phyloP scores from a whole-genome alignment of 345 rosid species.

The Hibiscus mutabilis region DNA sequence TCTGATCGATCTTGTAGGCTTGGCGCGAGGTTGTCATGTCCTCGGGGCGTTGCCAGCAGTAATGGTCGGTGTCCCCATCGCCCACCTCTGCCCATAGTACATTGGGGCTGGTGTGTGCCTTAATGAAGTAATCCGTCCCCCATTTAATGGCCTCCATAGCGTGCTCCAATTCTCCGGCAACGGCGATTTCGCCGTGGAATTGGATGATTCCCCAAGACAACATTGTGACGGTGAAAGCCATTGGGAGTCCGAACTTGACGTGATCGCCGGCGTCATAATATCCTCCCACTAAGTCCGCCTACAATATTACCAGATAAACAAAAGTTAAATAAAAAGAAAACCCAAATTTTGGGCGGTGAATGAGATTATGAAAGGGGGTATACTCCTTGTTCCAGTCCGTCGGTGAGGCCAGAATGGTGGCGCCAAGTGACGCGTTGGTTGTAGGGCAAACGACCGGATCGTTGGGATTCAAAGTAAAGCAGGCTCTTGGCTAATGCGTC shows the following conservation, averaged over 20 bases:
- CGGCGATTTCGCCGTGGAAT: constrained; percentile 52
- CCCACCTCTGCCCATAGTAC: constrained; percentile 93
- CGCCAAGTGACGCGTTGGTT: constrained; percentile 89
- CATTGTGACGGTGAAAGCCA: constrained; percentile 95
- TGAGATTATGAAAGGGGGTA: background rate
- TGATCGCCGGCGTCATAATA: constrained; percentile 96
- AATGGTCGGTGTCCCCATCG: constrained; percentile 90
- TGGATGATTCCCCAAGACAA: constrained; percentile 82
- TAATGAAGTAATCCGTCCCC: constrained; percentile 93
- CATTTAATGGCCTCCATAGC: constrained; percentile 85
- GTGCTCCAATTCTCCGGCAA: constrained; percentile 49
- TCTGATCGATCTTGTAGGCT: constrained; percentile 78
- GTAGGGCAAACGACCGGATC: constrained; percentile 85
- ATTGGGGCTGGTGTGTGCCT: constrained; percentile 81
- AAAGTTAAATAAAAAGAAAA: background rate
- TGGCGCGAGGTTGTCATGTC: constrained; percentile 95
- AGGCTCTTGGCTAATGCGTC: constrained; percentile 85
- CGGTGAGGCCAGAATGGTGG: constrained; percentile 87
- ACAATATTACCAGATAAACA: background rate
- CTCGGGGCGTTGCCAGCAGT: constrained; percentile 98
- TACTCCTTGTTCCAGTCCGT: constrained; percentile 91
- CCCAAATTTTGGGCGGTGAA: background rate
- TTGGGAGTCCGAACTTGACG: constrained; percentile 90
- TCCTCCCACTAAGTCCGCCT: constrained; percentile 98
- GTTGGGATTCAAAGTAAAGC: constrained; percentile 86